Evolutionary conservation across 805 yeast genomes (phyloP), one percentile per base, ranked within the genome.

Genomic region (Cephaloascus albidus): DNA sequence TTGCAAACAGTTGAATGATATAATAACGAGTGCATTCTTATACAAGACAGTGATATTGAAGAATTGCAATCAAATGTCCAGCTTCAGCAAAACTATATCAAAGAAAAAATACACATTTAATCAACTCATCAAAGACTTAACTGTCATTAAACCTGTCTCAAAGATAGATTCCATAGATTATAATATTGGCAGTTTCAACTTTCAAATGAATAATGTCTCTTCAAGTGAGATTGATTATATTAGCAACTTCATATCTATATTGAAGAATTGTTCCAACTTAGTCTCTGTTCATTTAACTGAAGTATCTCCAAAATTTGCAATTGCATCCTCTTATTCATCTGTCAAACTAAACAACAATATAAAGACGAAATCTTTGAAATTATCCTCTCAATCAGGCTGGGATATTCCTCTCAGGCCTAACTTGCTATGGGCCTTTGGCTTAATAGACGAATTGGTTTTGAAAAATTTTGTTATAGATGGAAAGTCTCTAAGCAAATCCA

Each of bases 371-470:
- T 57, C 45, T n/a, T 48, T 72, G n/a, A 50, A 51, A 3, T 46
- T 72, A 2, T 56, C 64, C 3, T 63, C 75, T 0, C 72, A 72
- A 43, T 41, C 63, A 0, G 76, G 76, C 2, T 70, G 77, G 77
- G 67, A 69, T 27, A 69, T 77, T 14, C 76, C 80, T 3, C 54
- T 76, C 45, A 61, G 72, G 41, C 57, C 67, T 10, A 74, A 70
- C 43, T 46, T 76, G 5, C 51, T 75, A 2, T 57, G 72, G 45
- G 57, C 78, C 16, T 60, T 72, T 41, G 70, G 71, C 14, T 47
- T 63, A 10, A 63, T 77, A 4, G 58, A 65, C 26, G 68, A 67
- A 37, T 51, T 78, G 18, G 53, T 53, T 3, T 53, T 78, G 20
- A 58, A 60, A 36, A 70, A 74, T 43, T 63, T 78, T 47, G 63